These are phyloP conservation scores for Cryptosporidium baileyi DNA, from an alignment of 169 alveolate species.

Conservation along the genomic window DNA sequence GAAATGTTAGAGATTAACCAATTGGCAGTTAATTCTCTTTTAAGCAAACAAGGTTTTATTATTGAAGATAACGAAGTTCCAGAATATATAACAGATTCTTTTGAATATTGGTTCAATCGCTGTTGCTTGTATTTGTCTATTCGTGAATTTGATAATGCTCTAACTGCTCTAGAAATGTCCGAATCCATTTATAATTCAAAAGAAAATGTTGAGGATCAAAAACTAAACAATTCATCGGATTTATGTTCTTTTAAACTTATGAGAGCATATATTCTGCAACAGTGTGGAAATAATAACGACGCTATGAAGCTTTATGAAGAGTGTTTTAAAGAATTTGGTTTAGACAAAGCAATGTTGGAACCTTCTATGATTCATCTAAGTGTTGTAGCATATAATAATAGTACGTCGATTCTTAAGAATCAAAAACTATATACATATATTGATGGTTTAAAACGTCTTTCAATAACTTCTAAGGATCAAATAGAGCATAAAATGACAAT, in stretches of 20 bases:
- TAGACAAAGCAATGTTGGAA: slow-evolving; percentile 22
- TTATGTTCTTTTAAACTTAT: slow-evolving; percentile 23
- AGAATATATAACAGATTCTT: background rate
- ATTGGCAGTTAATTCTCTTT: slow-evolving; percentile 31
- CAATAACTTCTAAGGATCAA: slow-evolving; percentile 54
- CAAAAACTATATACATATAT: slow-evolving; percentile 1
- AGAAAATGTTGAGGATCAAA: background rate
- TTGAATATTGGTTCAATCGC: slow-evolving; percentile 63
- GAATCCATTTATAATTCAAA: slow-evolving; percentile 10
- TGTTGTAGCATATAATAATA: slow-evolving; percentile 34
- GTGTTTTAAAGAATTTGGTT: slow-evolving; percentile 20
- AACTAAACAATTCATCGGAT: background rate
- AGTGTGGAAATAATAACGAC: background rate
- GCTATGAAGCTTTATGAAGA: slow-evolving; percentile 9
- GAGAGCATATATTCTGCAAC: slow-evolving; percentile 62
- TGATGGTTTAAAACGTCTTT: slow-evolving; percentile 64
- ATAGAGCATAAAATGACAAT: slow-evolving; percentile 36
- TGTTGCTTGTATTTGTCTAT: slow-evolving; percentile 21
- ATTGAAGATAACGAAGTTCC: slow-evolving; percentile 23
- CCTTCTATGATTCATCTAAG: slow-evolving; percentile 62
- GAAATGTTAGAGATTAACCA: slow-evolving; percentile 32
- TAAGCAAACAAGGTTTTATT: background rate
- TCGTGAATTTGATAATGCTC: slow-evolving; percentile 22
- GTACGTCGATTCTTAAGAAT: background rate
- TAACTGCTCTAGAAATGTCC: slow-evolving; percentile 56